Evolutionary conservation across 2,329 filamentous ascomycete species (phyloP), one percentile per base, ranked within the genome.

Genomic region (Ceratocystis cacaofunesta): DNA sequence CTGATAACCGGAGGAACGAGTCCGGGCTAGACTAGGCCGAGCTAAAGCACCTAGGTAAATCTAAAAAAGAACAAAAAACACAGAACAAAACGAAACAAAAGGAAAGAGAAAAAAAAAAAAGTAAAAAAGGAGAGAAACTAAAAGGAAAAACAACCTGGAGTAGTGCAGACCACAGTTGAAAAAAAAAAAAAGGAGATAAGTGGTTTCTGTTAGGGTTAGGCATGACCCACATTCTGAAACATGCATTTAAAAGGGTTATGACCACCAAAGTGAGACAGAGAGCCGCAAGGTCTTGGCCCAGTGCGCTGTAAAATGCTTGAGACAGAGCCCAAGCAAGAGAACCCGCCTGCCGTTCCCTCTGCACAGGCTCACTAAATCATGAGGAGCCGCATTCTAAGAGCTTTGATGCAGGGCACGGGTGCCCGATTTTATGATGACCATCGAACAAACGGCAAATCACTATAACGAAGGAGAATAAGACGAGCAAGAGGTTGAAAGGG

Each of bases 361-460:
- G 52, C 52, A 57, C 52, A 57, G 52, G 52, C 52, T 12, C 25
- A 17, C 52, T 28, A 50, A 19, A 50, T 25, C 46, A 19, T 50
- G 22, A 19, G 46, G n/a, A 19, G n/a, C 46, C 7, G 46, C 10
- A 57, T 57, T 57, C 8, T 2, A 22, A 55, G 50, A 57, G 52
- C 52, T 57, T 57, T 57, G 52, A 57, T 57, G 22, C 52, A 57
- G 52, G n/a, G 46, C 46, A 50, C 22, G 25, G 52, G 25, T 57
- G 52, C 52, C 25, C 30, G 12, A 57, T 30, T 57, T 57, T 57
- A 57, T 57, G 52, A 57, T 57, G 52, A 57, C 22, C 52, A 30
- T 32, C 25, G 22, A 57, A 12, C 25, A 50, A 41, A n/a, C 52
- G 22, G 52, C 10, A 57, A 57, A 57, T 57, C n/a, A 22, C n/a